Conservation (phyloP, 495 filamentous ascomycete species). For the Penicillium lagena region DNA sequence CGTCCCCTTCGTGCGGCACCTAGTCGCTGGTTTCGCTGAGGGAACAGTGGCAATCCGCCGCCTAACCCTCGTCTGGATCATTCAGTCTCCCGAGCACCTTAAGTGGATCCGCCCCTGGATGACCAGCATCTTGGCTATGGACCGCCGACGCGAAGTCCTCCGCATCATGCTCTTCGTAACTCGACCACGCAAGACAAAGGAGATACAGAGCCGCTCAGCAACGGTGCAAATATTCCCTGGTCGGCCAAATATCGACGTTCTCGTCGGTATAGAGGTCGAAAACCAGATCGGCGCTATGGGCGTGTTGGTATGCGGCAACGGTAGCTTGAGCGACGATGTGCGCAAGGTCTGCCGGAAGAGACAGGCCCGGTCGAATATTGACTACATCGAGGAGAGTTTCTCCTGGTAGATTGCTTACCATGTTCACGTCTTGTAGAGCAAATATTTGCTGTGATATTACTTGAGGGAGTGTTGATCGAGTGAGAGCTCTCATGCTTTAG, state of each 20-base stretch:
- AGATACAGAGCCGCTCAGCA: slow-evolving; percentile 60
- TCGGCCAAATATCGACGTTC: slow-evolving; percentile 70
- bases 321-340: slow-evolving; percentile 77
- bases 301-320: slow-evolving; percentile 86
- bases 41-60: slow-evolving; percentile 73
- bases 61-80: slow-evolving; percentile 82
- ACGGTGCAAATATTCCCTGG: slow-evolving; percentile 84
- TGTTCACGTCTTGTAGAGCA: too few species aligned
- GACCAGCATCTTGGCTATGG: slow-evolving; percentile 76
- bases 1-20: slow-evolving; percentile 76
- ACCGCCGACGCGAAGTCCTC: slow-evolving; percentile 68
- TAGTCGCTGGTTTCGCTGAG: slow-evolving; percentile 66
- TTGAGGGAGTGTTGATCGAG: too few species aligned
- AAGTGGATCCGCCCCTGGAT: slow-evolving; percentile 96
- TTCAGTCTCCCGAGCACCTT: slow-evolving; percentile 77
- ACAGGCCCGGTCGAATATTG: slow-evolving; percentile 58
- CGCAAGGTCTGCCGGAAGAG: slow-evolving; percentile 62
- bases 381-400: slow-evolving; percentile 85
- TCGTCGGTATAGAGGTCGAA: slow-evolving; percentile 70
- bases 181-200: slow-evolving; percentile 63
- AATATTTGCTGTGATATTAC: too few species aligned
- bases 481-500: too few species aligned
- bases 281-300: slow-evolving; percentile 79
- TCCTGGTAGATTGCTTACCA: slow-evolving; percentile 55
- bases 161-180: slow-evolving; percentile 85